phyloP scores from a whole-genome alignment of 192 early-diverging fungal species.

The Coemansia sp. region DNA sequence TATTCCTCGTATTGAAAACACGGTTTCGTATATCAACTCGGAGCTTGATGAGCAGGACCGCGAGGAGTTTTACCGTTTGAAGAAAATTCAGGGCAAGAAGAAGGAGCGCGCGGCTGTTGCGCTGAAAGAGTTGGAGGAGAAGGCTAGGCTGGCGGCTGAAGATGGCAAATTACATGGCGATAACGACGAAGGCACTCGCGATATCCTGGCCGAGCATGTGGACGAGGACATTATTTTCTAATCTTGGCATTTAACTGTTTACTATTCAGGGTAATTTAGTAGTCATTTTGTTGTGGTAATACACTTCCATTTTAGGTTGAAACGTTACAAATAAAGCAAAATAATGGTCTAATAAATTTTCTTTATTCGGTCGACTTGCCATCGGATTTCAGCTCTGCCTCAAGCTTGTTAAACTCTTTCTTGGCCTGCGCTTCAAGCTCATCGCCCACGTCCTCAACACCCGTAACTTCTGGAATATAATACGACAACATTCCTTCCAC shows the following conservation, averaged over 20 bases:
- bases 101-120: slow-evolving; percentile 73
- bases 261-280: too few relatives aligned
- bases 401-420: slow-evolving; percentile 90
- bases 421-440: slow-evolving; percentile 74
- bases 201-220: slow-evolving; percentile 51
- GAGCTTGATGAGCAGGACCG: slow-evolving; percentile 98
- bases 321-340: background rate
- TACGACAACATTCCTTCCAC: slow-evolving; percentile 99
- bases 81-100: slow-evolving; percentile 99
- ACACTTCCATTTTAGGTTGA: background rate
- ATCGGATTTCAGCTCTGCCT: slow-evolving; percentile 40
- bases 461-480: slow-evolving; percentile 91
- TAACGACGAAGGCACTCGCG: slow-evolving; percentile 9
- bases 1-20: slow-evolving; percentile 98
- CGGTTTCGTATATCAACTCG: slow-evolving; percentile 92
- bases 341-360: background rate
- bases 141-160: slow-evolving; percentile 7
- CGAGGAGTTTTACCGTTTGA: slow-evolving; percentile 98
- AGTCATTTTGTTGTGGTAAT: too few relatives aligned
- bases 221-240: slow-evolving; percentile 65
- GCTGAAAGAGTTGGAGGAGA: slow-evolving; percentile 36
- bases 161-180: slow-evolving; percentile 13
- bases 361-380: background rate
- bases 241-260: background rate
- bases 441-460: slow-evolving; percentile 86